Conservation (phyloP, 2,329 filamentous ascomycete genomes). For the Kalaharituber pfeilii region DNA sequence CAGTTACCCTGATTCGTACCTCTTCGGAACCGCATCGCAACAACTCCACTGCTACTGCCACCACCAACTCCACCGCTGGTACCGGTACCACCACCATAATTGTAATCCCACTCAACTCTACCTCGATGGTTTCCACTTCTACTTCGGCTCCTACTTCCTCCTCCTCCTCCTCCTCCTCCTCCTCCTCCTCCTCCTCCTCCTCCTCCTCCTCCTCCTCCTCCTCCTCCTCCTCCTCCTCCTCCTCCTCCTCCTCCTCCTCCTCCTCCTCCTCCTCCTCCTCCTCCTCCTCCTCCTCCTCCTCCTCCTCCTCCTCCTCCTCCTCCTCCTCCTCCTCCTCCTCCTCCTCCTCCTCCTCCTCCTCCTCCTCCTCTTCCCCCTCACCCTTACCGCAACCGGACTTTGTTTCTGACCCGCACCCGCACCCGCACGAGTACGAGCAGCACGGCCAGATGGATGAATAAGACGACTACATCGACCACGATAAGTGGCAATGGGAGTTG, state of each 20-base stretch:
- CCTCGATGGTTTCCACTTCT: not conserved
- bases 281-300: not conserved
- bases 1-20: too few species aligned
- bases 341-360: not conserved
- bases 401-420: too few species aligned
- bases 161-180: not conserved
- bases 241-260: not conserved
- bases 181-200: not conserved
- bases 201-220: not conserved
- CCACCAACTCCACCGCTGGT: not conserved
- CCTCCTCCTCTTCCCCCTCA: too few species aligned
- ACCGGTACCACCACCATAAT: not conserved
- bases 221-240: not conserved
- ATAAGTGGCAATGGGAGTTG: too few species aligned
- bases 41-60: not conserved
- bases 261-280: not conserved
- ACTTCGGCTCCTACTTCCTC: too few species aligned
- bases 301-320: not conserved
- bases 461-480: too few species aligned
- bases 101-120: not conserved
- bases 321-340: not conserved
- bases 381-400: too few species aligned
- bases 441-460: too few species aligned
- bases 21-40: not conserved
- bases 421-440: too few species aligned